phyloP scores from a whole-genome alignment of 768 basidiomycete genomes.

The Podaxis sp. region DNA sequence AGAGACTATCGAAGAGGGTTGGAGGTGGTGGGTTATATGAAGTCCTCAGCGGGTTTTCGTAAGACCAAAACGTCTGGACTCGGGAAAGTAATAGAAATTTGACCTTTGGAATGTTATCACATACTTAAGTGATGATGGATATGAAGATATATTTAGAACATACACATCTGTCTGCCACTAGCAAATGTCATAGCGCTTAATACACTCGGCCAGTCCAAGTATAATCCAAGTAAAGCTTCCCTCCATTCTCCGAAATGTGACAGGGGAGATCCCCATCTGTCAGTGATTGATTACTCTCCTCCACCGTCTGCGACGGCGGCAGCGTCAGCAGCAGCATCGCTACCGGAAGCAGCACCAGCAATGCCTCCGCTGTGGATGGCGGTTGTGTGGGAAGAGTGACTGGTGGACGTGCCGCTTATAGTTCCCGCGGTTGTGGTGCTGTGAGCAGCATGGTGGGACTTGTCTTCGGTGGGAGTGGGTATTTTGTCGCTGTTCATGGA shows the following conservation, averaged over 20 bases:
- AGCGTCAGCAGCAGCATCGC: not conserved
- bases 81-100: not conserved
- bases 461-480: not conserved
- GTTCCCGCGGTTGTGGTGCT: not conserved
- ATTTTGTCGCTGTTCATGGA: not conserved
- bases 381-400: not conserved
- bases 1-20: conserved; percentile 53
- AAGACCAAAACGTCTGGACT: not conserved
- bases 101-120: not conserved
- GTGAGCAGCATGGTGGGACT: not conserved
- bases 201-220: too few relatives aligned
- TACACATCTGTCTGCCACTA: not conserved
- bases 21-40: conserved; percentile 61
- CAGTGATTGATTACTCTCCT: not conserved
- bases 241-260: too few relatives aligned
- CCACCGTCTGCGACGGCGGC: not conserved
- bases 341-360: not conserved
- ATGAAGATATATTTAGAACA: conserved; percentile 4
- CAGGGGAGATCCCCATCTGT: not conserved
- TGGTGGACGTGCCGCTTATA: not conserved
- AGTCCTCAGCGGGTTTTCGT: conserved; percentile 47
- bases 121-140: not conserved
- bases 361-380: not conserved
- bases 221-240: not conserved
- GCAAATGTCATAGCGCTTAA: too few relatives aligned